phyloP scores from a whole-genome alignment of 352 stramenopile species.

The Thalassiosira livingstoniorum region DNA sequence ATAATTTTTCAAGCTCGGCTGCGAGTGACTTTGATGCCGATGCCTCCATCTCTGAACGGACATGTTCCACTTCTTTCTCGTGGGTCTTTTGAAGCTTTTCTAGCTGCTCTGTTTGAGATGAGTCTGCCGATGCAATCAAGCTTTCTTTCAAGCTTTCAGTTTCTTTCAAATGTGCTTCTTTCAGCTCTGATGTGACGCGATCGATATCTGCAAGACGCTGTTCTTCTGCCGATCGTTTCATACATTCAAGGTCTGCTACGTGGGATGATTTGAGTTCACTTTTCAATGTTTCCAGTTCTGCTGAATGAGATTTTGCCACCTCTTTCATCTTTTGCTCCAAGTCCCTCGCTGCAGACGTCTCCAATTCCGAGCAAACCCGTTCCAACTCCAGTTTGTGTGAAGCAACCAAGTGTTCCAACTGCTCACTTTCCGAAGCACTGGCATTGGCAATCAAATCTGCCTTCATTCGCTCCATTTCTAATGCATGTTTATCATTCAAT shows the following conservation, averaged over 20 bases:
- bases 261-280: not conserved
- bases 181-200: constrained; percentile 19
- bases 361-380: constrained; percentile 4
- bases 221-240: constrained; percentile 9
- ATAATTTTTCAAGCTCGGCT: constrained; percentile 26
- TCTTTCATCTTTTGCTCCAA: constrained; percentile 11
- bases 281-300: constrained; percentile 23
- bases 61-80: constrained; percentile 13
- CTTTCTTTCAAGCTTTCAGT: constrained; percentile 29
- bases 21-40: constrained; percentile 28
- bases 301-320: not conserved
- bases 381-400: constrained; percentile 34
- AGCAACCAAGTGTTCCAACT: constrained; percentile 42
- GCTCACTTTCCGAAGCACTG: constrained; percentile 49
- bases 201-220: constrained; percentile 9
- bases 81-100: constrained; percentile 15
- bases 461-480: constrained; percentile 59
- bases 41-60: constrained; percentile 39
- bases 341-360: not conserved
- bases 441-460: constrained; percentile 37
- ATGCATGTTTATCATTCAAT: constrained; percentile 49
- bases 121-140: constrained; percentile 19
- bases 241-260: constrained; percentile 9
- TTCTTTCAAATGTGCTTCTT: constrained; percentile 34
- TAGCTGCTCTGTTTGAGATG: constrained; percentile 24